phyloP scores from a whole-genome alignment of 768 basidiomycete species.

The Artomyces pyxidatus region DNA sequence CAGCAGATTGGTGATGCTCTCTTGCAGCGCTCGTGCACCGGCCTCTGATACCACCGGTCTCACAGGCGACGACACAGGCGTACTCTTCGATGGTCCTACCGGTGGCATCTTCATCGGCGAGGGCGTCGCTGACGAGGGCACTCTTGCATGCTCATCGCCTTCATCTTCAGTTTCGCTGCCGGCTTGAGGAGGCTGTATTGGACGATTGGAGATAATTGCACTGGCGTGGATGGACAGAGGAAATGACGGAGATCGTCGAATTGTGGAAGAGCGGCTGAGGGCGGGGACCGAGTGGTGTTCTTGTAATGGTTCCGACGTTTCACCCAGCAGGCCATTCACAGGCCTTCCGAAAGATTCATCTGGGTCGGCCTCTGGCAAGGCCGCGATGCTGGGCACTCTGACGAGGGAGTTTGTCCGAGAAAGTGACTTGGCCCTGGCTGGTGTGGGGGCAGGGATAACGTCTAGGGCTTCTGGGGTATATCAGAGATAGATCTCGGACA shows the following conservation, averaged over 20 bases:
- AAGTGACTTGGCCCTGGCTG: no score
- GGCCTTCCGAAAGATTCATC: background rate
- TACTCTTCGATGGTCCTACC: slow-evolving; percentile 6
- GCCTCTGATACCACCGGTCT: slow-evolving; percentile 34
- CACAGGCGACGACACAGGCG: slow-evolving; percentile 17
- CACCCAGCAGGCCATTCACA: background rate
- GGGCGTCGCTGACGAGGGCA: slow-evolving; percentile 53
- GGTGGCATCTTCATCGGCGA: slow-evolving; percentile 21
- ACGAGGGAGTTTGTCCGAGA: no score
- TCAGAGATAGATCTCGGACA: no score
- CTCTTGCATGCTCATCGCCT: slow-evolving; percentile 22
- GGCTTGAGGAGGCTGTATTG: slow-evolving; percentile 7
- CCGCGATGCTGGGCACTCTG: no score
- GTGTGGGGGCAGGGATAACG: no score
- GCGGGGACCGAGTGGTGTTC: background rate
- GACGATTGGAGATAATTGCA: background rate
- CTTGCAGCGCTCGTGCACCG: slow-evolving; percentile 53
- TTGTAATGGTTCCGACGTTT: background rate
- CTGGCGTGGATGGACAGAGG: slow-evolving; percentile 5
- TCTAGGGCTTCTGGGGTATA: no score
- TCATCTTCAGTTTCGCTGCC: slow-evolving; percentile 21
- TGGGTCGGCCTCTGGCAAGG: no score
- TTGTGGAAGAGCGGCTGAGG: slow-evolving; percentile 1
- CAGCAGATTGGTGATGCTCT: slow-evolving; percentile 59
- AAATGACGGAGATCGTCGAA: background rate